These are phyloP conservation scores for Blastocystis sp. DNA, from an alignment of 352 stramenopile species.

Conservation along the genomic window DNA sequence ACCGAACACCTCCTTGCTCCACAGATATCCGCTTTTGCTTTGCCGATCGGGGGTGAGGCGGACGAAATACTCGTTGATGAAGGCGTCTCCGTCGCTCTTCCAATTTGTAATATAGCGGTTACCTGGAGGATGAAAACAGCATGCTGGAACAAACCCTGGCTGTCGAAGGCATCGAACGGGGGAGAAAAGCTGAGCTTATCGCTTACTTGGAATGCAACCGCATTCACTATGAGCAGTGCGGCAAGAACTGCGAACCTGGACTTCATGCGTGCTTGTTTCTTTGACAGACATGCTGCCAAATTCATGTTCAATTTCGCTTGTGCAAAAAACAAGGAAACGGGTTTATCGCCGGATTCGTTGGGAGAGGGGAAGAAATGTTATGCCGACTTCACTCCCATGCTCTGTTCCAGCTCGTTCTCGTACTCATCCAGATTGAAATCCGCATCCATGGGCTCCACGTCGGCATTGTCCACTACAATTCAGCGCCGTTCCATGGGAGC, in stretches of 20 bases:
- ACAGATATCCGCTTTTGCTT: constrained; percentile 74
- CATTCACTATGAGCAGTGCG: not conserved
- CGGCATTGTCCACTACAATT: constrained; percentile 30
- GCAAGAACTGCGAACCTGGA: not conserved
- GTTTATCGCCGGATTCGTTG: not conserved
- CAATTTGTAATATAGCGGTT: constrained; percentile 61
- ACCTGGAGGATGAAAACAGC: not conserved
- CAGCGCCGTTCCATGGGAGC: not conserved
- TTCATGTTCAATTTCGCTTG: not conserved
- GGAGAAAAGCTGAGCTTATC: constrained; percentile 13
- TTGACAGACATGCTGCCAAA: not conserved
- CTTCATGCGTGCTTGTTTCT: not conserved
- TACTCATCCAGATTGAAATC: constrained; percentile 66
- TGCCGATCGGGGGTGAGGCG: constrained; percentile 74
- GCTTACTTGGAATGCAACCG: not conserved
- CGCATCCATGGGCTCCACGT: not conserved
- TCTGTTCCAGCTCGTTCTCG: constrained; percentile 26
- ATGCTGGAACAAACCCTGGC: not conserved
- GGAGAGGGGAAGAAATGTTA: not conserved
- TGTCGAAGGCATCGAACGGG: constrained; percentile 40
- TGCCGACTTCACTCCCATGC: constrained; percentile 1
- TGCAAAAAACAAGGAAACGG: not conserved
- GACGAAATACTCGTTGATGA: constrained; percentile 73
- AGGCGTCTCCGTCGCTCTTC: constrained; percentile 61
- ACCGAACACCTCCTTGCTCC: constrained; percentile 70